Base-by-base conservation (phyloP, 768 basidiomycete species). In the Suillus spraguei region DNA sequence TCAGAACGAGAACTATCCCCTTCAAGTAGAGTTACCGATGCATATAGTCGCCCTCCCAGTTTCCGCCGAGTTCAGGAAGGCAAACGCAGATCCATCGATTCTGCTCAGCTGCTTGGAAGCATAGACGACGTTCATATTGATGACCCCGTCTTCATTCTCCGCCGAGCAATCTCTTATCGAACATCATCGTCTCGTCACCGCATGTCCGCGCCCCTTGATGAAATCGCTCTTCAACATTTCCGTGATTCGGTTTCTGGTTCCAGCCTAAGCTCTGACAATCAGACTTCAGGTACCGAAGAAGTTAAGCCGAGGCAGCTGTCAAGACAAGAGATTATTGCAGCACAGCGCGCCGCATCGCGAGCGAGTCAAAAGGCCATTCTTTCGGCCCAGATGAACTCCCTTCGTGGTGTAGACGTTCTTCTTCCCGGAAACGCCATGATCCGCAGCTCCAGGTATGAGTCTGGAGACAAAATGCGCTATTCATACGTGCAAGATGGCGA, bases 401-500 rank as follows among this genome's bases (percentile, higher is more conserved):
- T 90, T 20, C 87, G 94, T 50, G 97, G 97, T 1, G 85, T 97
- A 72, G 97, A 99, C 67, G 86, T 99, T 16, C 77, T 94, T 10
- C 79, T 98, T 2, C 92, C 92, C 2, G 92, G 93, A 6, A 91
- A 91, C 64, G 92, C 87, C 0, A 86, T 92, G 70, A 82, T 99
- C 11, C 89, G 97, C 36, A 95, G 94, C 69, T 88, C 91, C 7
- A 82, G 94, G 8, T 87, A 88, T 66, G 86, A 93, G 24, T 72
- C 77, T 6, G 86, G 83, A 47, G 90, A 93, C 66, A 80, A 82
- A 53, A 90, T 95, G 78, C 89, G 96, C 0, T 99, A 99, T 74
- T 97, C 96, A 44, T 98, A 94, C 73, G 91, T 98, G 47, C 89
- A 94, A 65, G 94, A 95, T 65, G 97, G 95, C 3, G 93, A 93